Percentiles rank a stretch among this genome's conserved stretches.
phyloP scores from a whole-genome alignment of 1,284 basidiomycete species.

The Apiotrichum porosum region DNA sequence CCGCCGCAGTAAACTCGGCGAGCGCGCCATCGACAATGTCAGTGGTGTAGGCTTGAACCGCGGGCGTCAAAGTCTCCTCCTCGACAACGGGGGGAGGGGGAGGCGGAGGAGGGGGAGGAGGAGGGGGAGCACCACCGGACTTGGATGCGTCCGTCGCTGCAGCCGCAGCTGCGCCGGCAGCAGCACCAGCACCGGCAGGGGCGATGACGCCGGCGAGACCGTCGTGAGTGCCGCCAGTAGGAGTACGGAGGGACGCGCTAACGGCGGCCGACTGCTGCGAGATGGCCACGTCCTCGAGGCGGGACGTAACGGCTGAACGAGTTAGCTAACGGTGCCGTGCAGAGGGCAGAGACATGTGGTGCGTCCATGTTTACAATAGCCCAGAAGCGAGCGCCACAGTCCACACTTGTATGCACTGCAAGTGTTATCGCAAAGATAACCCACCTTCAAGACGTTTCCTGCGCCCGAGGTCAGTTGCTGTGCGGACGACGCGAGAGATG shows the following conservation, averaged over 20 bases:
- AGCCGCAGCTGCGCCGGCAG: constrained; percentile 39
- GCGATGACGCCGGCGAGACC: constrained; percentile 36
- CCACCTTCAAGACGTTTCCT: constrained; percentile 56
- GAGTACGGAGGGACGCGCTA: constrained; percentile 23
- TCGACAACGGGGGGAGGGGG: constrained; percentile 45
- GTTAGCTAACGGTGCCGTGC: too few relatives aligned
- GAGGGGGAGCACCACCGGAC: constrained; percentile 28
- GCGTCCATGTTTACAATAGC: too few relatives aligned
- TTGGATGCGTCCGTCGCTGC: constrained; percentile 3
- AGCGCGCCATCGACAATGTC: constrained; percentile 66
- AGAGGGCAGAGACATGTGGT: constrained; percentile 4
- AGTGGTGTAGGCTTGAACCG: constrained; percentile 70
- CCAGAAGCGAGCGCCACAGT: neutral
- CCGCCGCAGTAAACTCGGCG: constrained; percentile 67
- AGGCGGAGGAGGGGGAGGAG: constrained; percentile 48
- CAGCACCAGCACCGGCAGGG: constrained; percentile 29
- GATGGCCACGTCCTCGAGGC: constrained; percentile 83
- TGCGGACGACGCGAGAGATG: too few relatives aligned
- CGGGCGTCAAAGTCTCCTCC: constrained; percentile 55
- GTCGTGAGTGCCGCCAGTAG: constrained; percentile 44
- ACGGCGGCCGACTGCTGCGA: constrained; percentile 39
- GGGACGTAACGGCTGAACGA: constrained; percentile 77
- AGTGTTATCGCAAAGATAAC: neutral
- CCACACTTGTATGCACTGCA: neutral
- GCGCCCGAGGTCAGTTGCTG: too few relatives aligned